Conservation (phyloP, 352 stramenopile genomes). For the Globisporangium recalcitrans region DNA sequence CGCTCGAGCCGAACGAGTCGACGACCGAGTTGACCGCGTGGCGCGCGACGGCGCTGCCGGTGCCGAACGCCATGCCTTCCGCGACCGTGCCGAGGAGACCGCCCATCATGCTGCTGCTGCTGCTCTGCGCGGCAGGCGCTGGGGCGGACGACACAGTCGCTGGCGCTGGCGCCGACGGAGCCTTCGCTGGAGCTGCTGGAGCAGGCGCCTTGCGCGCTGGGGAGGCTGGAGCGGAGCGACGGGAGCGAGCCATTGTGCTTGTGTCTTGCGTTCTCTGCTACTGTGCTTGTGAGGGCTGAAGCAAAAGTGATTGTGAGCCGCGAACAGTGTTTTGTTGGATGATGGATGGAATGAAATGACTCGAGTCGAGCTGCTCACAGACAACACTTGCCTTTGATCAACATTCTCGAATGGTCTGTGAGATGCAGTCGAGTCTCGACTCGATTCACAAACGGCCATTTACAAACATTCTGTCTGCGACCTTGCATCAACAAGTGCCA, state of each 20-base stretch:
- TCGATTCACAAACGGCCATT: too few species aligned
- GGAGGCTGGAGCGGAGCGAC: slow-evolving; percentile 39
- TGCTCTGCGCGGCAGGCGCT: slow-evolving; percentile 25
- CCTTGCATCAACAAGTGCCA: background rate
- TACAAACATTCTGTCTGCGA: background rate
- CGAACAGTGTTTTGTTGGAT: background rate
- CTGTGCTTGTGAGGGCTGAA: background rate
- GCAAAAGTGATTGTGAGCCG: slow-evolving; percentile 15
- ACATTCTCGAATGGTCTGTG: too few species aligned
- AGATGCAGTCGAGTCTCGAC: too few species aligned
- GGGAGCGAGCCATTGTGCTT: slow-evolving; percentile 62
- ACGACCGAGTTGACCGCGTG: slow-evolving; percentile 67
- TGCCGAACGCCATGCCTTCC: slow-evolving; percentile 96
- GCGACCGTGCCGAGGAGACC: slow-evolving; percentile 93
- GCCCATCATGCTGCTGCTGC: slow-evolving; percentile 71
- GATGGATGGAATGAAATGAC: too few species aligned
- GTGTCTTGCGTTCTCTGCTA: slow-evolving; percentile 4
- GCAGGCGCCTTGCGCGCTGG: slow-evolving; percentile 40
- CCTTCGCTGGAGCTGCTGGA: slow-evolving; percentile 11
- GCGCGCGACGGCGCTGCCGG: slow-evolving; percentile 93
- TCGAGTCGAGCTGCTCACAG: background rate
- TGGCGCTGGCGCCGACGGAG: slow-evolving; percentile 19
- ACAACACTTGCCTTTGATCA: too few species aligned
- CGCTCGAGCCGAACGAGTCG: slow-evolving; percentile 58
- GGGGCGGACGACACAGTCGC: slow-evolving; percentile 27